Evolutionary conservation across 164 flowering plant species (phyloP).

Genomic region (Macadamia integrifolia): DNA sequence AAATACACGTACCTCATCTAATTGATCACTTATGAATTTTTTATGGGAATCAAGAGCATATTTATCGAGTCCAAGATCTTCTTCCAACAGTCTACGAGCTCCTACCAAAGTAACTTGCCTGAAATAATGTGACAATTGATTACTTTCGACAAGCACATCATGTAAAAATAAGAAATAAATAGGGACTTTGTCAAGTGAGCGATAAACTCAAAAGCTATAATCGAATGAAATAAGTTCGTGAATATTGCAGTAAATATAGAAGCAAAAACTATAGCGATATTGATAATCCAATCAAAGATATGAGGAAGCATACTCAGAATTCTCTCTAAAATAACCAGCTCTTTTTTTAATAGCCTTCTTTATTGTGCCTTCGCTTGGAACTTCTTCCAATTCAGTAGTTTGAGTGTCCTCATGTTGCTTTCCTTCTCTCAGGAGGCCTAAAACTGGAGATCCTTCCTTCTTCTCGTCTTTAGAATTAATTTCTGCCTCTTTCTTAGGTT

Average conservation of each 20-base stretch:
- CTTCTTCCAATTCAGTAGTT: conserved; percentile 18
- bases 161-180: background rate
- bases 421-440: conserved; percentile 45
- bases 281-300: conserved; percentile 3
- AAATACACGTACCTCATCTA: conserved; percentile 53
- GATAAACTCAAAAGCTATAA: background rate
- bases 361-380: conserved; percentile 38
- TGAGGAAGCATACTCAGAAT: conserved; percentile 60
- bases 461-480: conserved; percentile 34
- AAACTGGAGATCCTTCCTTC: conserved; percentile 54
- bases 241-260: background rate
- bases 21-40: conserved; percentile 44
- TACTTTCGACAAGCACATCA: background rate
- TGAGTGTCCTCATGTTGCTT: conserved; percentile 26
- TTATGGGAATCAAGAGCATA: conserved; percentile 64
- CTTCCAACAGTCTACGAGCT: conserved; percentile 79
- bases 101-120: conserved; percentile 62
- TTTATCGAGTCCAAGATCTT: conserved; percentile 75
- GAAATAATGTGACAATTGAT: conserved; percentile 7
- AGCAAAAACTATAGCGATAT: background rate
- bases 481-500: conserved; percentile 26
- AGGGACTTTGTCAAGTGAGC: no score
- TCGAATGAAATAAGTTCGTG: background rate
- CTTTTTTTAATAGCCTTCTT: conserved; percentile 58
- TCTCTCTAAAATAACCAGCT: conserved; percentile 54